These are phyloP conservation scores for Emericellopsis terricola DNA, from an alignment of 495 filamentous ascomycete species.

Conservation along the genomic window DNA sequence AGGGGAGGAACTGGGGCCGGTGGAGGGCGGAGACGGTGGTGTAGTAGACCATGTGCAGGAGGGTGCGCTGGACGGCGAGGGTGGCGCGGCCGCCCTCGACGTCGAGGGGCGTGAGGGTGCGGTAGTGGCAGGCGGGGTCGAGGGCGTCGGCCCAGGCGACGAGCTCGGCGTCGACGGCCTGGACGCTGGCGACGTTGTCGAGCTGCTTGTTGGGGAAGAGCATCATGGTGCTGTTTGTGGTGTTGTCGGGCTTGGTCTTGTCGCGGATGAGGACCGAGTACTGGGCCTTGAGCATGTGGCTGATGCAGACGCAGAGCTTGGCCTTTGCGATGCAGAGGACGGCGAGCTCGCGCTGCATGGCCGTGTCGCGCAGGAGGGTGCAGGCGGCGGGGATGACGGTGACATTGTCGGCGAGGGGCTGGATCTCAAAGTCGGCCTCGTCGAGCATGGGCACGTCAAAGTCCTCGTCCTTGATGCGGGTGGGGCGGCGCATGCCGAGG, in stretches of 20 bases:
- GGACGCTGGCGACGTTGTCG: constrained; percentile 55
- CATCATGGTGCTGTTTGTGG: constrained; percentile 72
- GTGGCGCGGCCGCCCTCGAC: constrained; percentile 16
- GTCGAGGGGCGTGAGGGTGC: constrained; percentile 27
- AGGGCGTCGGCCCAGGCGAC: constrained; percentile 52
- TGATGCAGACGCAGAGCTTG: constrained; percentile 72
- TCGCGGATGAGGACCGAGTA: constrained; percentile 78
- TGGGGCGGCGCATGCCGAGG: constrained; percentile 75
- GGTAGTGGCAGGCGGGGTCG: constrained; percentile 47
- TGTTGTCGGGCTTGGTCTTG: constrained; percentile 48
- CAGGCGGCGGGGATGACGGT: constrained; percentile 48
- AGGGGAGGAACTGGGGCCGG: constrained; percentile 69
- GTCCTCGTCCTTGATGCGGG: constrained; percentile 75
- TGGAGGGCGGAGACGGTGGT: constrained; percentile 78
- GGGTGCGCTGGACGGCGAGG: constrained; percentile 54
- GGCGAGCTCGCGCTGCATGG: constrained; percentile 54
- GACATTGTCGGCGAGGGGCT: constrained; percentile 41
- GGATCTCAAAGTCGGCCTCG: constrained; percentile 68
- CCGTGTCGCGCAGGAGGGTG: constrained; percentile 40
- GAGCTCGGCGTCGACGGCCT: constrained; percentile 53
- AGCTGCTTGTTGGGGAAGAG: constrained; percentile 70
- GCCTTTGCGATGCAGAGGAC: constrained; percentile 82
- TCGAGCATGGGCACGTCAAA: constrained; percentile 79
- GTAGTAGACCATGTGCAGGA: constrained; percentile 79
- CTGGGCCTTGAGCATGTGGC: constrained; percentile 65